Evolutionary conservation across 345 rosid species (phyloP).

Genomic region (Populus euphratica): DNA sequence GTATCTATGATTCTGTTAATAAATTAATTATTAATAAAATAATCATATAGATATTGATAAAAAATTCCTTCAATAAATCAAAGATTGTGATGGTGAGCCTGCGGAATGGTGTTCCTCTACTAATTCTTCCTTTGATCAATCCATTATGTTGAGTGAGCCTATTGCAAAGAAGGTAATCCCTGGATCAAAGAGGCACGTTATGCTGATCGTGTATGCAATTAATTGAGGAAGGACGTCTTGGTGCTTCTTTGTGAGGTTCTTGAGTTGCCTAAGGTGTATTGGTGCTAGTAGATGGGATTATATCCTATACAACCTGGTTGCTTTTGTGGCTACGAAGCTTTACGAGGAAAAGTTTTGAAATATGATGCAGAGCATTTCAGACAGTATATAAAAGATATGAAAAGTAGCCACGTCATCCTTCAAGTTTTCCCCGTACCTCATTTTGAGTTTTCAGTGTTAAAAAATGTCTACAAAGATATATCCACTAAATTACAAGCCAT

Average conservation of each 20-base stretch:
- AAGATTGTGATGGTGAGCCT: not conserved
- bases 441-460: too few relatives aligned
- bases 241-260: conserved; percentile 54
- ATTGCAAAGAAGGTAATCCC: conserved; percentile 51
- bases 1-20: too few relatives aligned
- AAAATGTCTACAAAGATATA: too few relatives aligned
- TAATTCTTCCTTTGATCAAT: conserved; percentile 49
- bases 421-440: too few relatives aligned
- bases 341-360: too few relatives aligned
- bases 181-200: conserved; percentile 57
- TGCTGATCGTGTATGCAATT: conserved; percentile 34
- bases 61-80: too few relatives aligned
- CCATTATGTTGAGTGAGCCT: conserved; percentile 51
- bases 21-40: too few relatives aligned
- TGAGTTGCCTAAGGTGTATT: conserved; percentile 60
- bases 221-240: conserved; percentile 31
- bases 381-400: too few relatives aligned
- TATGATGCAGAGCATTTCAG: too few relatives aligned
- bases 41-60: too few relatives aligned
- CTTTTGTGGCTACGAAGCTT: not conserved
- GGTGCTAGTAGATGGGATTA: conserved; percentile 44
- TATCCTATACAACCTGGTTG: conserved; percentile 49
- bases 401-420: too few relatives aligned
- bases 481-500: too few relatives aligned
- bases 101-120: conserved; percentile 75